Evolutionary conservation across 2,329 filamentous ascomycete species (phyloP), one percentile per base, ranked within the genome.

Genomic region (Cercospora sp.): DNA sequence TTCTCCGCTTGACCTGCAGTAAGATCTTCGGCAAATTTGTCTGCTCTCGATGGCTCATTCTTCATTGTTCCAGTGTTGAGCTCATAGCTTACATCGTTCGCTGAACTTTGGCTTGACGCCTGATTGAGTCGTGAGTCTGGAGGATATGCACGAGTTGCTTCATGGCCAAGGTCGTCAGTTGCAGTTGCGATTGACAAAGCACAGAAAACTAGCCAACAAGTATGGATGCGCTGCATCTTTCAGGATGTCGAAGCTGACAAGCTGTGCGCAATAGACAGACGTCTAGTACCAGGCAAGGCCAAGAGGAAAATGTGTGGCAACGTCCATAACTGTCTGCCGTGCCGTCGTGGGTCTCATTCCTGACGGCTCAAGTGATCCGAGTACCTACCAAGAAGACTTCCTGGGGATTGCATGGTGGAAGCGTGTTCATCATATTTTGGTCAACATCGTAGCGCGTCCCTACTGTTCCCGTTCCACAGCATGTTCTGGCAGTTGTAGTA

Each of bases 321-420:
- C 58, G n/a, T 18, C 39, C 59, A 30, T 42, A 45, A 16, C 59
- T 61, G n/a, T n/a, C 20, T 61, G 59, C 59, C 59, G 59, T 26
- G n/a, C 39, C 59, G 18, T 42, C 59, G 59, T 45, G 59, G 20
- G 59, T 30, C 59, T 45, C 59, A 61, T 61, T 61, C 59, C 59
- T 6, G 20, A 30, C 28, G 23, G 12, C 42, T 20, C 20, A 16
- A 20, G 13, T 8, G 23, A 28, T 20, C 18, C 23, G 51, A 20
- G 16, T 13, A 23, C 2, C 23, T 55, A 16, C 6, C 9, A 3
- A 57, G 28, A 57, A 10, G 12, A 20, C n/a, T 48, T 48, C n/a
- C 20, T 9, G 7, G 0, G 13, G 13, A 39, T 4, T 2, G 5
- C 33, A 39, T 39, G 2, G 13, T 7, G 13, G 13, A 7, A 39